These are phyloP conservation scores for Gonapodya prolifera DNA, from an alignment of 192 early-diverging fungal genomes.

Conservation along the genomic window DNA sequence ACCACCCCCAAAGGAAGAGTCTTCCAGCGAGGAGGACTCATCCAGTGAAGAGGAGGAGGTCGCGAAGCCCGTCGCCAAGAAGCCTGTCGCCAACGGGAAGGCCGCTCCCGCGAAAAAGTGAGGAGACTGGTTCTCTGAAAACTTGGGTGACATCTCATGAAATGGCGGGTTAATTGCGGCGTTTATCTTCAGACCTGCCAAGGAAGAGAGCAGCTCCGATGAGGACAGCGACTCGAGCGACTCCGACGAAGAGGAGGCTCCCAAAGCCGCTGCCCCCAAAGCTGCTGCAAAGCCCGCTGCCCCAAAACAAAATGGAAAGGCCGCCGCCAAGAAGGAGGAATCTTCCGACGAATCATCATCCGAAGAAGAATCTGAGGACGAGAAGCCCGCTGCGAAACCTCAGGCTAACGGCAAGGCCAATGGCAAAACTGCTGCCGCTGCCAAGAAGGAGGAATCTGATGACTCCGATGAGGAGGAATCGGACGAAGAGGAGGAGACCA, in stretches of 20 bases:
- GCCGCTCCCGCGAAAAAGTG: constrained; percentile 9
- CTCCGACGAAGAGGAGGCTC: constrained; percentile 24
- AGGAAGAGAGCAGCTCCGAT: constrained; percentile 16
- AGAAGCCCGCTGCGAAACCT: constrained; percentile 11
- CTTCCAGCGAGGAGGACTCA: neutral
- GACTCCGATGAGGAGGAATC: constrained; percentile 16
- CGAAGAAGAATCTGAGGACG: constrained; percentile 15
- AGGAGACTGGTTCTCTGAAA: constrained; percentile 9
- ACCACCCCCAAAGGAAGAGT: neutral
- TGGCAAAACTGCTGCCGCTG: constrained; percentile 10
- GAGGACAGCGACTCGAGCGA: constrained; percentile 23
- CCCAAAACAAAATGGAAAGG: constrained; percentile 11
- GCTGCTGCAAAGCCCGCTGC: constrained; percentile 9
- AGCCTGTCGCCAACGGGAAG: constrained; percentile 8
- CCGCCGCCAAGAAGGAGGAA: constrained; percentile 20
- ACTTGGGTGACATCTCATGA: constrained; percentile 9
- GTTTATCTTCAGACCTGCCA: constrained; percentile 15
- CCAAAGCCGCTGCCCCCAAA: constrained; percentile 8
- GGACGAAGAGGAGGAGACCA: constrained; percentile 16
- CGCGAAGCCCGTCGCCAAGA: constrained; percentile 29
- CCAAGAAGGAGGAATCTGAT: constrained; percentile 21
- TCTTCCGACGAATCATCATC: constrained; percentile 7
- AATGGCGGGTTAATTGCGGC: constrained; percentile 22
- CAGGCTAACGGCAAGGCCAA: neutral
- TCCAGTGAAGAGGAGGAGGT: neutral